These are phyloP conservation scores for Amanita muscaria DNA, from an alignment of 768 basidiomycete species.

Conservation along the genomic window DNA sequence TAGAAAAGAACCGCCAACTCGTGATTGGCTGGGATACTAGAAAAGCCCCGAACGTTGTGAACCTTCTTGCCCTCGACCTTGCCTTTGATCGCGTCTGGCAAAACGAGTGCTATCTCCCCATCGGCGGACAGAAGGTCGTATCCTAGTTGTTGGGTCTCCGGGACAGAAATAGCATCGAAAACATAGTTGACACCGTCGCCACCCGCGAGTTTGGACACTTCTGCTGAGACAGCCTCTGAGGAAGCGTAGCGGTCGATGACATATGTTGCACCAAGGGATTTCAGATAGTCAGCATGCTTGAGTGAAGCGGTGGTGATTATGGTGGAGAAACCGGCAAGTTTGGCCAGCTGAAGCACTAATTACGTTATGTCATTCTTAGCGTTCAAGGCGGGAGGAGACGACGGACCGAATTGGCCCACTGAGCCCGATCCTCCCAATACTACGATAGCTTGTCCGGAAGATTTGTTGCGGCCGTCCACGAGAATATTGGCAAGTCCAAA, in stretches of 20 bases:
- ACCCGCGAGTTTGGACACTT: conserved; percentile 15
- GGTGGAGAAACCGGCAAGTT: conserved; percentile 30
- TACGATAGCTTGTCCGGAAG: conserved; percentile 11
- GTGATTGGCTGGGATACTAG: conserved; percentile 2
- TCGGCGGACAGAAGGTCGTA: conserved; percentile 20
- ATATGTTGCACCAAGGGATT: conserved; percentile 29
- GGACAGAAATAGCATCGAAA: conserved; percentile 25
- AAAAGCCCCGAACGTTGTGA: conserved; percentile 4
- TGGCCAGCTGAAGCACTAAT: conserved; percentile 29
- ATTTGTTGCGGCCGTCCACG: neutral
- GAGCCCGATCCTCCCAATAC: conserved; percentile 23
- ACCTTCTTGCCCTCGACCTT: conserved; percentile 11
- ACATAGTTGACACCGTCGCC: conserved; percentile 13
- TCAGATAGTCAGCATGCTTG: conserved; percentile 14
- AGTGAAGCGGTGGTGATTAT: conserved; percentile 31
- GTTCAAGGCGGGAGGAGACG: conserved; percentile 9
- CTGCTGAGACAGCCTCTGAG: neutral
- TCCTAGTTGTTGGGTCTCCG: conserved; percentile 30
- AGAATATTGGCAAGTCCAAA: conserved; percentile 12
- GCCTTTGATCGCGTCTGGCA: conserved; percentile 15
- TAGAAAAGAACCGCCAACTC: conserved; percentile 2
- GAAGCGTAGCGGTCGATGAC: conserved; percentile 22
- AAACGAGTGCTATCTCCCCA: conserved; percentile 21
- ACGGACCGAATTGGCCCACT: conserved; percentile 18
- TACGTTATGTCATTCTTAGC: conserved; percentile 23